Evolutionary conservation across 768 basidiomycete species (phyloP).

Genomic region (Pholiota conissans): DNA sequence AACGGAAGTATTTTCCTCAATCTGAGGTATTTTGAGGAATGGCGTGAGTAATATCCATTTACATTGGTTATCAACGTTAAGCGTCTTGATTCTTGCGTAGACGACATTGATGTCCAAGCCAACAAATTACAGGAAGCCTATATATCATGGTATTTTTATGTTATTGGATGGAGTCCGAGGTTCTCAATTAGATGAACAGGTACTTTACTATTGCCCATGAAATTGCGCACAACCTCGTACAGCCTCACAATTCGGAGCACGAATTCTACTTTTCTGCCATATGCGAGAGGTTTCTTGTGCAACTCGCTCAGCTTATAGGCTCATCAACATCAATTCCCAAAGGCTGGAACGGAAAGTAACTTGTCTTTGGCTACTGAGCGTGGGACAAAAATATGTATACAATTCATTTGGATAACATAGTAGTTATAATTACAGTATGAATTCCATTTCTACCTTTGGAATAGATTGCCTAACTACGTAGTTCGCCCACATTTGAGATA

Average conservation of each 20-base stretch:
- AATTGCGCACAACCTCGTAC: constrained; percentile 88
- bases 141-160: constrained; percentile 67
- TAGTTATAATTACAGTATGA: background rate
- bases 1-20: constrained; percentile 88
- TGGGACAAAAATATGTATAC: too few relatives aligned
- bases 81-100: constrained; percentile 34
- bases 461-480: background rate
- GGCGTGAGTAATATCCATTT: constrained; percentile 64
- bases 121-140: constrained; percentile 63
- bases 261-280: constrained; percentile 95
- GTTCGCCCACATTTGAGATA: background rate
- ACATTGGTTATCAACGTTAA: background rate
- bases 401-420: too few relatives aligned
- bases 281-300: constrained; percentile 63
- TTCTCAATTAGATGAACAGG: constrained; percentile 37
- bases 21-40: constrained; percentile 78
- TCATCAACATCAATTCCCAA: background rate
- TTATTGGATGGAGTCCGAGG: background rate
- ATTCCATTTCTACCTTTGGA: background rate
- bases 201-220: constrained; percentile 93
- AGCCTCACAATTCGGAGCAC: constrained; percentile 87
- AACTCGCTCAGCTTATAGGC: constrained; percentile 30
- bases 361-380: too few relatives aligned
- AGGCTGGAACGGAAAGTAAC: background rate
- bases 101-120: constrained; percentile 63